Conservation (phyloP, 129 eudicot species). For the Escallonia rubra region DNA sequence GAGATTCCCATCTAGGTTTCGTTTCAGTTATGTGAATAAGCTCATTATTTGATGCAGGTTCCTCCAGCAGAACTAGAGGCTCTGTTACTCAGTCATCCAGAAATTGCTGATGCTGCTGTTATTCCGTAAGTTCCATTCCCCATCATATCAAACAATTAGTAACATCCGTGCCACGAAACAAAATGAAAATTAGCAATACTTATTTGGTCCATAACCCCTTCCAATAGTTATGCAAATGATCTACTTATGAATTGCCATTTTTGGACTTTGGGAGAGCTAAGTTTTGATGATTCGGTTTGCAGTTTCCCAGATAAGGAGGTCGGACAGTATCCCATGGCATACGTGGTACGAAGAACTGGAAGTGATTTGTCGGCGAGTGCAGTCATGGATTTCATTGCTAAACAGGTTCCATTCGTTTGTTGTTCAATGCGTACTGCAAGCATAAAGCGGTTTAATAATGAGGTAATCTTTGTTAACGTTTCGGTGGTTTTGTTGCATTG, state of each 20-base stretch:
- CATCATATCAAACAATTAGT: too few species aligned
- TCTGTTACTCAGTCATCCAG: slow-evolving; percentile 77
- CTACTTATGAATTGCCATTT: too few species aligned
- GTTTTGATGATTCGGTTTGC: neutral
- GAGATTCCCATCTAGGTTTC: too few species aligned
- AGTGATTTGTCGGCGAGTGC: slow-evolving; percentile 45
- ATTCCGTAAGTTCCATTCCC: slow-evolving; percentile 67
- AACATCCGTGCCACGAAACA: too few species aligned
- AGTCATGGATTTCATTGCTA: slow-evolving; percentile 75
- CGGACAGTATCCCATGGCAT: slow-evolving; percentile 98
- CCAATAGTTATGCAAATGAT: too few species aligned
- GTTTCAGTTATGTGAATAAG: too few species aligned
- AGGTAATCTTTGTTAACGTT: too few species aligned
- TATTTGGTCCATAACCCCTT: too few species aligned
- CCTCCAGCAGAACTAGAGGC: slow-evolving; percentile 99
- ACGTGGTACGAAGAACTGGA: slow-evolving; percentile 72
- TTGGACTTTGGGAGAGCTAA: neutral
- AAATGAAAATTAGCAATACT: too few species aligned
- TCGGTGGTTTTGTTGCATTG: neutral
- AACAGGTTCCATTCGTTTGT: slow-evolving; percentile 41
- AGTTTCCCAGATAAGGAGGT: slow-evolving; percentile 89
- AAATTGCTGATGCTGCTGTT: slow-evolving; percentile 85
- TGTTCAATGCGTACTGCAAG: too few species aligned
- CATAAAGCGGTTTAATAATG: too few species aligned
- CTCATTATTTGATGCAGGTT: slow-evolving; percentile 39